phyloP scores from a whole-genome alignment of 306 rosid species.

The Astragalus membranaceus region DNA sequence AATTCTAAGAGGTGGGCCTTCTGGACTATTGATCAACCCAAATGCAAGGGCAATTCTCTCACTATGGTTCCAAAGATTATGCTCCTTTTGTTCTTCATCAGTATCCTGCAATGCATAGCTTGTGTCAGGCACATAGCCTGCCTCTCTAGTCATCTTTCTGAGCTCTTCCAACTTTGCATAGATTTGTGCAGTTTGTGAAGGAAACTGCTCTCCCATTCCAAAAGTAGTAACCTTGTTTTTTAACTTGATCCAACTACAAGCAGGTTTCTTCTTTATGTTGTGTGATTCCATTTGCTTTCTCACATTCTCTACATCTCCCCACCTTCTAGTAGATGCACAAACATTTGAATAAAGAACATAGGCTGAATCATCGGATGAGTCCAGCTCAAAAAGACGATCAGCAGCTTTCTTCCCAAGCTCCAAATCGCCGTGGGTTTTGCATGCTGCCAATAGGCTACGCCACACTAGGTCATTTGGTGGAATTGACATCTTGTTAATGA shows the following conservation, averaged over 20 bases:
- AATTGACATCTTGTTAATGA: conserved; percentile 55
- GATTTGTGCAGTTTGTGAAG: conserved; percentile 45
- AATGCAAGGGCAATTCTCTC: conserved; percentile 91
- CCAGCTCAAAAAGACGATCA: conserved; percentile 54
- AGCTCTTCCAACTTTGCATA: conserved; percentile 62
- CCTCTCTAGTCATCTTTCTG: conserved; percentile 56
- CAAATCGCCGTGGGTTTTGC: conserved; percentile 70
- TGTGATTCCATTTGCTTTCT: conserved; percentile 63
- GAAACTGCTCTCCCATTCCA: conserved; percentile 74
- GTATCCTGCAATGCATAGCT: conserved; percentile 77
- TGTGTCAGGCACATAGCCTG: conserved; percentile 80
- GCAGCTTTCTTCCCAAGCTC: conserved; percentile 75
- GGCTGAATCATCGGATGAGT: conserved; percentile 80
- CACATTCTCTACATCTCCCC: conserved; percentile 80
- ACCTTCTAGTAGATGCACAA: conserved; percentile 67
- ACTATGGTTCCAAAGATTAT: conserved; percentile 90
- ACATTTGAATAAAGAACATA: conserved; percentile 83
- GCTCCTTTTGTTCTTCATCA: conserved; percentile 91
- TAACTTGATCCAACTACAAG: conserved; percentile 86
- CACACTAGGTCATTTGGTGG: conserved; percentile 69
- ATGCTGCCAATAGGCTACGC: conserved; percentile 83
- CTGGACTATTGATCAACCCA: conserved; percentile 60
- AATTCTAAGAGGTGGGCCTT: conserved; percentile 56
- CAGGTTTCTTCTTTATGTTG: conserved; percentile 70
- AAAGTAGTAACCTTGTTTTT: conserved; percentile 58